A percentile compares a stretch with the other conserved stretches of the same genome.
These are phyloP conservation scores for Trypanosoma grayi DNA, from an alignment of 208 protist genomes.

Conservation along the genomic window DNA sequence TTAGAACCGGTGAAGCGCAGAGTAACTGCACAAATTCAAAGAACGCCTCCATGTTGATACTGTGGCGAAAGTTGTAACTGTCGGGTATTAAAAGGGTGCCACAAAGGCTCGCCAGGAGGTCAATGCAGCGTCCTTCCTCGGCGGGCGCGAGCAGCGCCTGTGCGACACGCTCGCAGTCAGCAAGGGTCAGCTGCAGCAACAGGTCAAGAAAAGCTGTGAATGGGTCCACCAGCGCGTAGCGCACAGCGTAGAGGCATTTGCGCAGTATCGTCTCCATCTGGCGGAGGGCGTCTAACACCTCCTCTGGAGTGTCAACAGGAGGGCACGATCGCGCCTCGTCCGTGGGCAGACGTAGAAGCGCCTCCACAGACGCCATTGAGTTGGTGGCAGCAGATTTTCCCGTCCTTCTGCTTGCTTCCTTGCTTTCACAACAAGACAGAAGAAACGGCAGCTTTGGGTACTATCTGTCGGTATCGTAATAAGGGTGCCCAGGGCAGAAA, in stretches of 20 bases:
- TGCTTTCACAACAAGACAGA: no score
- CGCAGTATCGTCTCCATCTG: constrained; percentile 55
- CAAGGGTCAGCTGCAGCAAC: constrained; percentile 29
- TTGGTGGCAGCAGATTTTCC: not conserved
- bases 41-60: constrained; percentile 57
- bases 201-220: constrained; percentile 60
- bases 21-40: constrained; percentile 64
- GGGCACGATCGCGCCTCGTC: constrained; percentile 38
- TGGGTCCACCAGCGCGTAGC: constrained; percentile 33
- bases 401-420: not conserved
- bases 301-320: constrained; percentile 22
- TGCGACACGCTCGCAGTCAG: constrained; percentile 31
- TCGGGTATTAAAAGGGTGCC: constrained; percentile 39
- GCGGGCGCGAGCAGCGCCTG: constrained; percentile 27
- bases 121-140: constrained; percentile 41
- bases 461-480: no score
- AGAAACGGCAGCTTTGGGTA: no score
- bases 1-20: constrained; percentile 44
- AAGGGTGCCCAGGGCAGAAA: no score
- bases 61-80: constrained; percentile 32
- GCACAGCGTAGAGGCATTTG: constrained; percentile 68
- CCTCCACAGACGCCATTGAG: constrained; percentile 43
- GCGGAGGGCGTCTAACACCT: constrained; percentile 33
- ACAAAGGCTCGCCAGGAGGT: constrained; percentile 43
- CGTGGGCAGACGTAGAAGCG: constrained; percentile 44